These are phyloP conservation scores for Acrodontium crateriforme DNA, from an alignment of 2,329 filamentous ascomycete species.

Conservation along the genomic window DNA sequence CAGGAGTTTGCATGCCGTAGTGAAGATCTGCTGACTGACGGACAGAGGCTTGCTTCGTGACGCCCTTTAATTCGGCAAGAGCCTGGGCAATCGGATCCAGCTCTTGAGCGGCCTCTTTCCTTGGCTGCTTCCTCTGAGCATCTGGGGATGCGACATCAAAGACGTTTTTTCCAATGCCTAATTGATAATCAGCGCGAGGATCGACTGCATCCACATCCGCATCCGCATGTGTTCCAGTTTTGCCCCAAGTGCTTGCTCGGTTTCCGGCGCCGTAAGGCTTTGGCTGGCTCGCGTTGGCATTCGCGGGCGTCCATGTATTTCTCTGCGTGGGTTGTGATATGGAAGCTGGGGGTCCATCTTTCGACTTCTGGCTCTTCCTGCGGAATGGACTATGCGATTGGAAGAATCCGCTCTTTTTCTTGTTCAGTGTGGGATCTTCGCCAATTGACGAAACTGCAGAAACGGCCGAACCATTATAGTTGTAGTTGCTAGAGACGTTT, in stretches of 20 bases:
- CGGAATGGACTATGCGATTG: constrained; percentile 86
- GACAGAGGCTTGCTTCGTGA: constrained; percentile 63
- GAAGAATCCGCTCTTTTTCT: constrained; percentile 75
- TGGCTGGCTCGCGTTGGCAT: constrained; percentile 28
- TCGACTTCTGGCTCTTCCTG: constrained; percentile 65
- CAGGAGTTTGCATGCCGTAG: constrained; percentile 80
- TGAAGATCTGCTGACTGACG: constrained; percentile 94
- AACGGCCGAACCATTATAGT: constrained; percentile 12
- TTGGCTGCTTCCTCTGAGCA: constrained; percentile 25
- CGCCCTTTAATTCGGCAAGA: constrained; percentile 80
- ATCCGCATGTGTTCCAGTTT: constrained; percentile 23
- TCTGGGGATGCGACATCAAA: constrained; percentile 81
- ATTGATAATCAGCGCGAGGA: constrained; percentile 67
- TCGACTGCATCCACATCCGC: constrained; percentile 65
- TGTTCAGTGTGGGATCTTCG: constrained; percentile 53
- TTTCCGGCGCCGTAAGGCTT: constrained; percentile 18
- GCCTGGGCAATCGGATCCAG: constrained; percentile 83
- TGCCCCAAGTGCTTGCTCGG: constrained; percentile 18
- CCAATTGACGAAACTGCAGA: constrained; percentile 29
- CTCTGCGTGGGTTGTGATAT: constrained; percentile 27
- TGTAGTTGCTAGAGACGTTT: constrained; percentile 1
- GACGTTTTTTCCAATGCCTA: constrained; percentile 92
- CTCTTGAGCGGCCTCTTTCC: constrained; percentile 33
- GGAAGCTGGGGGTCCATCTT: constrained; percentile 47
- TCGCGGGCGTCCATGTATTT: constrained; percentile 40